Conservation (phyloP, 108 stramenopile species). For the Skeletonema costatum region DNA sequence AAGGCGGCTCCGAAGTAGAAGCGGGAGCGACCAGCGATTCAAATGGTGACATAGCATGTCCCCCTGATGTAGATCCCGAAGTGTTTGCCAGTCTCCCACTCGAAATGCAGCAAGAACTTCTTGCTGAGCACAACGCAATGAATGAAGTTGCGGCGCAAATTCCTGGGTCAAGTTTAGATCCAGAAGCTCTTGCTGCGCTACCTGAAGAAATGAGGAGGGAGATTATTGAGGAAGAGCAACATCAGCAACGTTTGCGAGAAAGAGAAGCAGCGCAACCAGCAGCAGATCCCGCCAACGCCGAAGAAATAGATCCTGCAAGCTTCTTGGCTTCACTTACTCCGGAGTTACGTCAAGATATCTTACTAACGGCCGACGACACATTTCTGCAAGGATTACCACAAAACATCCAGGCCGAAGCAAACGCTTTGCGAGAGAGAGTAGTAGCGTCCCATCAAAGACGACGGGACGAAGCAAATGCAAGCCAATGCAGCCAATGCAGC, state of each 20-base stretch:
- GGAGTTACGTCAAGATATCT: conserved; percentile 90
- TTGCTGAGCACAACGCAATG: conserved; percentile 67
- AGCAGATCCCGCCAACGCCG: conserved; percentile 90
- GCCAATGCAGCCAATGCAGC: conserved; percentile 25
- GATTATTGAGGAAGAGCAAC: conserved; percentile 91
- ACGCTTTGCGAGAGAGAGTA: conserved; percentile 86
- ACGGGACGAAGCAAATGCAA: conserved; percentile 28
- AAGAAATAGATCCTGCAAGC: conserved; percentile 89
- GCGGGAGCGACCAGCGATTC: not conserved
- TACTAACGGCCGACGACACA: conserved; percentile 86
- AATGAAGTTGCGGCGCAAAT: conserved; percentile 70
- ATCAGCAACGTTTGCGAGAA: conserved; percentile 67
- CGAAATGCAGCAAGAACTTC: conserved; percentile 92
- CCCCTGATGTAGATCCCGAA: conserved; percentile 89
- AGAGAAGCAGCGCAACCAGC: conserved; percentile 57
- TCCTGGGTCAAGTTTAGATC: conserved; percentile 88
- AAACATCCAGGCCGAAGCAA: conserved; percentile 88
- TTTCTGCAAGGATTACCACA: conserved; percentile 83
- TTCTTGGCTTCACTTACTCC: conserved; percentile 91
- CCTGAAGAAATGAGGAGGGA: conserved; percentile 95
- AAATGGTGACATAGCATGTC: conserved; percentile 62
- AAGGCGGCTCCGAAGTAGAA: not conserved
- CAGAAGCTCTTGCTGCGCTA: conserved; percentile 92
- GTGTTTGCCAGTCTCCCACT: conserved; percentile 89
- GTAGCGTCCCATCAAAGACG: conserved; percentile 46